Conservation (phyloP, 106 monocot species). For the Dendrobium catenatum region DNA sequence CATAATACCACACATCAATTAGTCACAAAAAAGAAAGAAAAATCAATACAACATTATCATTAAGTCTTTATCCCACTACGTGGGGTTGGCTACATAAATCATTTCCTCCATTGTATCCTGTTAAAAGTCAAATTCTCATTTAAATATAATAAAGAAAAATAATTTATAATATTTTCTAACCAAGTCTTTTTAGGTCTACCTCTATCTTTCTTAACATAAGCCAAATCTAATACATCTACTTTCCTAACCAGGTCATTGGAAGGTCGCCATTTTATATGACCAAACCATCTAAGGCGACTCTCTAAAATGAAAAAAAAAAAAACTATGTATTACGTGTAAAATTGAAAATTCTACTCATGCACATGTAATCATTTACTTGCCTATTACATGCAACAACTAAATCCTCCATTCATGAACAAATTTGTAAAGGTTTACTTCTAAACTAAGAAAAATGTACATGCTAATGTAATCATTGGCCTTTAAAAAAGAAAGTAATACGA, state of each 20-base stretch:
- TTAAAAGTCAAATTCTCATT: too few relatives aligned
- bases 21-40: neutral
- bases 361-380: neutral
- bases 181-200: too few relatives aligned
- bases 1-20: neutral
- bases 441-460: neutral
- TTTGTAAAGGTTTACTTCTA: neutral
- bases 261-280: too few relatives aligned
- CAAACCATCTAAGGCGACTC: too few relatives aligned
- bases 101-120: too few relatives aligned
- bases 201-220: too few relatives aligned
- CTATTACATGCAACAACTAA: neutral
- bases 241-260: too few relatives aligned
- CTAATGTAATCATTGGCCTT: neutral
- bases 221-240: too few relatives aligned
- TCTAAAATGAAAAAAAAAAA: neutral
- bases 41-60: neutral
- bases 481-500: neutral
- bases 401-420: neutral
- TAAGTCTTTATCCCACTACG: too few relatives aligned
- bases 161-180: too few relatives aligned
- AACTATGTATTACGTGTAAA: neutral
- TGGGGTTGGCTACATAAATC: too few relatives aligned
- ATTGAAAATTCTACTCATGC: neutral
- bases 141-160: too few relatives aligned